These are phyloP conservation scores for Dendrostoma leiphaemia DNA, from an alignment of 2,329 filamentous ascomycete genomes.

Conservation along the genomic window DNA sequence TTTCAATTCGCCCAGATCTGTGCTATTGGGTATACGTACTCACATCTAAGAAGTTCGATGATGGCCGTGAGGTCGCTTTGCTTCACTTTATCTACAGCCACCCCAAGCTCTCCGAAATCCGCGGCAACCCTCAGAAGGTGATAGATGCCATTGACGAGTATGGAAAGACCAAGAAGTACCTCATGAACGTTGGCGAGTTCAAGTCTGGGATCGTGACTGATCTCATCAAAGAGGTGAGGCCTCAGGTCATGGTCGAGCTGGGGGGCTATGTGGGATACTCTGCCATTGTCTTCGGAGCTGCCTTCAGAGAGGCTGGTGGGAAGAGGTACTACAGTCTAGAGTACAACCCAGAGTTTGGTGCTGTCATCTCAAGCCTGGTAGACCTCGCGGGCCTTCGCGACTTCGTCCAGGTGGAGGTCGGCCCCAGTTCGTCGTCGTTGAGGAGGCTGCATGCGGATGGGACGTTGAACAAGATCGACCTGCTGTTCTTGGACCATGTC, in stretches of 20 bases:
- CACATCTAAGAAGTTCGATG: too few species aligned
- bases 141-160: constrained; percentile 70
- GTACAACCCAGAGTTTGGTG: constrained; percentile 70
- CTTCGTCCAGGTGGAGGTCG: constrained; percentile 68
- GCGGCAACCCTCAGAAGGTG: constrained; percentile 62
- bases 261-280: constrained; percentile 84
- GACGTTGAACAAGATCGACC: constrained; percentile 57
- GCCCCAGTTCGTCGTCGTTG: constrained; percentile 65
- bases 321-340: constrained; percentile 70
- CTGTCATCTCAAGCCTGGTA: constrained; percentile 66
- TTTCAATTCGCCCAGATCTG: background rate
- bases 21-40: too few species aligned
- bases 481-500: constrained; percentile 79
- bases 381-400: constrained; percentile 72
- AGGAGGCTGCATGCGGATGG: constrained; percentile 55
- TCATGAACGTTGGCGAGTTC: constrained; percentile 77
- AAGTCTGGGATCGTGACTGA: constrained; percentile 72
- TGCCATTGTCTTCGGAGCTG: constrained; percentile 70
- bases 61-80: constrained; percentile 72
- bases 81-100: constrained; percentile 66
- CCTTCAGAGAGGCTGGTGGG: constrained; percentile 61
- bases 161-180: constrained; percentile 57
- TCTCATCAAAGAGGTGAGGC: constrained; percentile 63
- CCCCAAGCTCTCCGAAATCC: constrained; percentile 59
- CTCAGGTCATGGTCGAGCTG: constrained; percentile 56